Evolutionary conservation across 331 rosid species (phyloP).

Genomic region (Cydonia oblonga): DNA sequence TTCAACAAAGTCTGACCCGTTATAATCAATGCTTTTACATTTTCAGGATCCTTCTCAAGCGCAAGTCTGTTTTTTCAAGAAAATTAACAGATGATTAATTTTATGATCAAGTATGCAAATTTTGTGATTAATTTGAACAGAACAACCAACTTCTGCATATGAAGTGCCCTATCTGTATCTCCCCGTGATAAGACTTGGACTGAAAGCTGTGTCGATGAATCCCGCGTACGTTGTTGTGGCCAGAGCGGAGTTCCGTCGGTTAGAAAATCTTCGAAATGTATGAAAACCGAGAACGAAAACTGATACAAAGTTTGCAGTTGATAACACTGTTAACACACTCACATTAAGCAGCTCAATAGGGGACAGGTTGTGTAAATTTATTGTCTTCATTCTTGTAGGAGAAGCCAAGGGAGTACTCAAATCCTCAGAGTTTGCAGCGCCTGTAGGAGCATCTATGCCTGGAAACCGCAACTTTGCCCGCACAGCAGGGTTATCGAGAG

Average conservation of each 20-base stretch:
- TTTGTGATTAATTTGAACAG: background rate
- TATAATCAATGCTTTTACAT: constrained; percentile 54
- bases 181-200: constrained; percentile 41
- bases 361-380: constrained; percentile 42
- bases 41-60: constrained; percentile 82
- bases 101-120: background rate
- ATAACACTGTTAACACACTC: constrained; percentile 23
- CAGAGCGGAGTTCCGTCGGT: too few species aligned
- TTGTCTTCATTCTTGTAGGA: constrained; percentile 34
- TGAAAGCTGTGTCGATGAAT: constrained; percentile 53
- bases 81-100: background rate
- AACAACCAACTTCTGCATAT: constrained; percentile 50
- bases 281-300: constrained; percentile 3
- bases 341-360: constrained; percentile 56
- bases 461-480: constrained; percentile 57
- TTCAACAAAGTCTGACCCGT: constrained; percentile 70
- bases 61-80: constrained; percentile 37
- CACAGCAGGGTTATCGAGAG: constrained; percentile 52
- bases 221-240: constrained; percentile 4
- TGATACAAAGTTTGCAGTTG: constrained; percentile 5
- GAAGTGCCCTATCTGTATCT: constrained; percentile 54
- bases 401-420: constrained; percentile 29
- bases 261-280: background rate
- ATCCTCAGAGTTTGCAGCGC: constrained; percentile 17
- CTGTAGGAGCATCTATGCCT: constrained; percentile 20